phyloP scores from a whole-genome alignment of 768 basidiomycete species.

The Pulveroboletus frians region DNA sequence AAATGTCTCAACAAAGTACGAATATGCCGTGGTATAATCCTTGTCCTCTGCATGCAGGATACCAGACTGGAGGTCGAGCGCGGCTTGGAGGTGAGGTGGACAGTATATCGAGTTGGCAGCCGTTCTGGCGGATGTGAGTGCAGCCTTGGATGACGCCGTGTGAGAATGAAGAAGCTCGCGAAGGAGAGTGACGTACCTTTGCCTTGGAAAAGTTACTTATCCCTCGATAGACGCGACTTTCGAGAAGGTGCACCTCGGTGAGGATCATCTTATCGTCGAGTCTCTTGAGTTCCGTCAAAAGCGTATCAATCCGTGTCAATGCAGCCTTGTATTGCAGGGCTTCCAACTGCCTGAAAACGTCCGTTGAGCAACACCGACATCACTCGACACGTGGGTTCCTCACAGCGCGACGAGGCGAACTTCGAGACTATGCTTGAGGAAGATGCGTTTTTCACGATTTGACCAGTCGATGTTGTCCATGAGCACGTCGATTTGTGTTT shows the following conservation, averaged over 20 bases:
- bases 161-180: neutral
- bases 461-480: constrained; percentile 93
- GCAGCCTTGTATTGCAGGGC: constrained; percentile 72
- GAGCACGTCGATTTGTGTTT: constrained; percentile 79
- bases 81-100: constrained; percentile 59
- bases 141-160: constrained; percentile 46
- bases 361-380: constrained; percentile 1
- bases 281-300: constrained; percentile 88
- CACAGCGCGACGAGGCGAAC: constrained; percentile 77
- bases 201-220: constrained; percentile 86
- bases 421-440: constrained; percentile 91
- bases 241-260: constrained; percentile 93
- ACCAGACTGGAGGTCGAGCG: constrained; percentile 66
- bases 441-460: constrained; percentile 85
- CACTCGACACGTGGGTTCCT: constrained; percentile 12
- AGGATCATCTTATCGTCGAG: constrained; percentile 98
- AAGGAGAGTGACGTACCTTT: constrained; percentile 49
- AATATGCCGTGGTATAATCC: constrained; percentile 95
- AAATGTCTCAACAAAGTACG: constrained; percentile 96
- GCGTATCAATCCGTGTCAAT: constrained; percentile 71
- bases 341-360: constrained; percentile 58
- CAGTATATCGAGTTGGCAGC: constrained; percentile 97
- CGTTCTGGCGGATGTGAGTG: constrained; percentile 84
- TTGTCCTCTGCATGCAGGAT: constrained; percentile 95
- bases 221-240: constrained; percentile 86